phyloP scores from a whole-genome alignment of 2,329 filamentous ascomycete species.

The Ceratocystis alfenasii region DNA sequence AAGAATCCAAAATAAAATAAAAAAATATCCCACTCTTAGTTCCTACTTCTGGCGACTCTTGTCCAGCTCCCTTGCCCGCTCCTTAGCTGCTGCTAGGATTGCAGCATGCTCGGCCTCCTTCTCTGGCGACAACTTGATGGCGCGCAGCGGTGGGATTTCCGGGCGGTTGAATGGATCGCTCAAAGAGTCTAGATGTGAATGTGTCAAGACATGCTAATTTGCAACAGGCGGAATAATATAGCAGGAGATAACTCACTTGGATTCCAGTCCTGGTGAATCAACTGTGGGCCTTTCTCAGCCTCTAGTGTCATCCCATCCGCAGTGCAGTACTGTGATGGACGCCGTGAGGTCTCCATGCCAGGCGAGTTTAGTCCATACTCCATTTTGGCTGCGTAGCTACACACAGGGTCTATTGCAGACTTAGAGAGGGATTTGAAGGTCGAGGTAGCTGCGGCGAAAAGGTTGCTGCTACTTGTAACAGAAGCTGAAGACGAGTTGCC shows the following conservation, averaged over 20 bases:
- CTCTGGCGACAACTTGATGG: conserved; percentile 12
- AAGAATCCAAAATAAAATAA: background rate
- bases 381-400: background rate
- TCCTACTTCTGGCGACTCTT: background rate
- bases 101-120: conserved; percentile 9
- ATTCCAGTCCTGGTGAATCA: conserved; percentile 12
- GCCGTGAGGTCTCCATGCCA: conserved; percentile 5
- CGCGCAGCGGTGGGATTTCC: conserved; percentile 13
- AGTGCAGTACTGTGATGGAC: background rate
- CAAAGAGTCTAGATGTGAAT: conserved; percentile 11
- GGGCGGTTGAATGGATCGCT: conserved; percentile 19
- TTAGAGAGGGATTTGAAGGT: background rate
- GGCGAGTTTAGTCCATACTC: conserved; percentile 16
- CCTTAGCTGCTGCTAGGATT: conserved; percentile 11
- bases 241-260: conserved; percentile 3
- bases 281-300: background rate
- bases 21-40: background rate
- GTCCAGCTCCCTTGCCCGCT: conserved; percentile 6
- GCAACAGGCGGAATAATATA: too few species aligned
- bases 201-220: background rate
- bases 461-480: background rate
- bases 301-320: conserved; percentile 7
- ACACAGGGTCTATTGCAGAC: background rate
- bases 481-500: background rate
- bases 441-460: background rate